Percentiles rank a stretch among this genome's conserved stretches.
Evolutionary conservation across 306 rosid species (phyloP).

Genomic region (Medicago truncatula): DNA sequence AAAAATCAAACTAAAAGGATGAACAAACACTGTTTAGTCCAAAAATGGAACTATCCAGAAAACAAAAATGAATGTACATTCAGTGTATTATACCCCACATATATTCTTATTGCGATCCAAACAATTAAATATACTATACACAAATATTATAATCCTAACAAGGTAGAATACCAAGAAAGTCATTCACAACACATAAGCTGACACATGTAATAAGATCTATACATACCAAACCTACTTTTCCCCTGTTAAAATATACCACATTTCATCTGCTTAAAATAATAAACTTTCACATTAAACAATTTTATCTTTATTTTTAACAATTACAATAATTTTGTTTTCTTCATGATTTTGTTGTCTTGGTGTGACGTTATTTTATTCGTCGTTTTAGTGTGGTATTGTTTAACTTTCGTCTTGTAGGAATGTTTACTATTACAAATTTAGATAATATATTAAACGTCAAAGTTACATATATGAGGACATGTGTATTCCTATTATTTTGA

Average conservation of each 20-base stretch:
- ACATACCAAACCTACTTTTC: constrained; percentile 29
- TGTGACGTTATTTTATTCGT: too few relatives aligned
- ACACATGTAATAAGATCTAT: constrained; percentile 11
- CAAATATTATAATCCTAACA: background rate
- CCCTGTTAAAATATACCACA: constrained; percentile 18
- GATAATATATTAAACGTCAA: too few relatives aligned
- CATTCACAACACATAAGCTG: background rate
- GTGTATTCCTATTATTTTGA: too few relatives aligned
- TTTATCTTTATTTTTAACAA: background rate
- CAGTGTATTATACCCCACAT: background rate
- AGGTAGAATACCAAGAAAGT: constrained; percentile 35
- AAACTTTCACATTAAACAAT: too few relatives aligned
- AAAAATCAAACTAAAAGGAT: background rate
- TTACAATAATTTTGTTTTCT: too few relatives aligned
- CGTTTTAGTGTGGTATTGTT: too few relatives aligned
- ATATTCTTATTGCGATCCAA: background rate
- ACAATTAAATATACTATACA: background rate
- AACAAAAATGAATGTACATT: background rate
- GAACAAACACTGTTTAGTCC: background rate
- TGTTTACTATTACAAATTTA: too few relatives aligned
- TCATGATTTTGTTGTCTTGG: too few relatives aligned
- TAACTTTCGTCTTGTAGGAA: too few relatives aligned
- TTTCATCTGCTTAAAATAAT: too few relatives aligned
- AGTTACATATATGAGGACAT: too few relatives aligned
- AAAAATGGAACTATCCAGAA: background rate